Evolutionary conservation across 768 basidiomycete species (phyloP), one percentile per base, ranked within the genome.

Genomic region (Stropharia rugosoannulata): DNA sequence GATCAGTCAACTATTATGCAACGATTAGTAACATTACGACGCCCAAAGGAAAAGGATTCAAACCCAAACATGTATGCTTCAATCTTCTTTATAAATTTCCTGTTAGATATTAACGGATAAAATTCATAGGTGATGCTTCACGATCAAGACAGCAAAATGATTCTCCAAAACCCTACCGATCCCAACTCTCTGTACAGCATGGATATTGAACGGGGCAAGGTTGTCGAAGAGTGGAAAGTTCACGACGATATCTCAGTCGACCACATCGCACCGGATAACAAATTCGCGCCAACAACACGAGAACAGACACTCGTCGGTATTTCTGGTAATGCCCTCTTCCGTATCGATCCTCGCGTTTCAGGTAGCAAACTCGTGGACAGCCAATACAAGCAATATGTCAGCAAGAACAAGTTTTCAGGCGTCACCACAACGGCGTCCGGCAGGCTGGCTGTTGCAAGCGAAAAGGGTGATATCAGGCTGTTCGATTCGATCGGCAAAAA

Each of bases 191-290:
- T 99, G 41, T 97, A 85, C 73, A 85, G 79, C 60, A 85, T 98
- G 82, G 97, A 99, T 73, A 83, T 99, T 58, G 90, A 96, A 70
- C 86, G 86, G 22, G 97, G 93, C 41, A 96, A 97, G 72, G 86
- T 99, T 27, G 93, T 98, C 18, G 97, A 99, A 68, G 97, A 99
- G 69, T 98, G 94, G 95, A 96, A 94, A 68, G 86, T 99, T n/a
- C 88, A 95, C 67, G 93, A 98, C 36, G 79, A 89, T 65, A 78
- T 98, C 60, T 76, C 80, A 13, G 91, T 99, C 60, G 81, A 89
- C 69, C 88, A 96, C 66, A 90, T 98, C 68, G 84, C 95, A 1
- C 95, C 97, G 4, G 87, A 94, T 63, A 86, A 81, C 74, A 99
- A 99, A 72, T 98, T 93, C 64, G 95, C 97, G 5, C 95, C 90